Evolutionary conservation across 352 stramenopile species (phyloP).

Genomic region (Phytophthora cactorum): DNA sequence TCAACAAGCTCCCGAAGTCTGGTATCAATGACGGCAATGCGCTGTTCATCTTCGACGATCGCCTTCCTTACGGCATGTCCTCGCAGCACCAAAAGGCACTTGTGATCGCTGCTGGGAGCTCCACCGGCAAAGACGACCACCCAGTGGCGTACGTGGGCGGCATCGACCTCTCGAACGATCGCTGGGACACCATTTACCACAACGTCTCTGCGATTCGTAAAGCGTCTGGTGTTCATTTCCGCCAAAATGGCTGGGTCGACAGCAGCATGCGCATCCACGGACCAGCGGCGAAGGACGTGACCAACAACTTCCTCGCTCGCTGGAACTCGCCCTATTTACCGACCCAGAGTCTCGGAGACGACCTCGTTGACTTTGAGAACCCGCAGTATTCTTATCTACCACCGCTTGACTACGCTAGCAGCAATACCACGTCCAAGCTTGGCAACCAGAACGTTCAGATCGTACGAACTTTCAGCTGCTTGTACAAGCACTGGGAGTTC

Average conservation of each 20-base stretch:
- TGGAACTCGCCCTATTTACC: slow-evolving; percentile 53
- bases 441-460: slow-evolving; percentile 51
- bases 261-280: slow-evolving; percentile 50
- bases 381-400: slow-evolving; percentile 34
- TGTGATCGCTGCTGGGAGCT: slow-evolving; percentile 24
- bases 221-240: slow-evolving; percentile 32
- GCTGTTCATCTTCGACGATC: slow-evolving; percentile 59
- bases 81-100: slow-evolving; percentile 66
- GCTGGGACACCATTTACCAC: slow-evolving; percentile 64
- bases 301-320: slow-evolving; percentile 53
- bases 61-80: slow-evolving; percentile 37
- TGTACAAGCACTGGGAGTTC: slow-evolving; percentile 53
- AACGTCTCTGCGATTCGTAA: slow-evolving; percentile 46
- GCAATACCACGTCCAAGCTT: slow-evolving; percentile 20
- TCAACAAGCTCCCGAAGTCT: slow-evolving; percentile 41
- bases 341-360: slow-evolving; percentile 32
- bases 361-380: slow-evolving; percentile 59
- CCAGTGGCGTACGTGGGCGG: slow-evolving; percentile 57
- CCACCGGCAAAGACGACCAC: slow-evolving; percentile 11
- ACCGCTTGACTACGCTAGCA: slow-evolving; percentile 15
- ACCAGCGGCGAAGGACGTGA: slow-evolving; percentile 51
- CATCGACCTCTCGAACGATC: slow-evolving; percentile 55
- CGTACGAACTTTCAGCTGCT: slow-evolving; percentile 64
- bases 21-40: slow-evolving; percentile 26
- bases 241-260: slow-evolving; percentile 61